Conservation (phyloP, 2,329 filamentous ascomycete genomes). For the Penicillium sp. region DNA sequence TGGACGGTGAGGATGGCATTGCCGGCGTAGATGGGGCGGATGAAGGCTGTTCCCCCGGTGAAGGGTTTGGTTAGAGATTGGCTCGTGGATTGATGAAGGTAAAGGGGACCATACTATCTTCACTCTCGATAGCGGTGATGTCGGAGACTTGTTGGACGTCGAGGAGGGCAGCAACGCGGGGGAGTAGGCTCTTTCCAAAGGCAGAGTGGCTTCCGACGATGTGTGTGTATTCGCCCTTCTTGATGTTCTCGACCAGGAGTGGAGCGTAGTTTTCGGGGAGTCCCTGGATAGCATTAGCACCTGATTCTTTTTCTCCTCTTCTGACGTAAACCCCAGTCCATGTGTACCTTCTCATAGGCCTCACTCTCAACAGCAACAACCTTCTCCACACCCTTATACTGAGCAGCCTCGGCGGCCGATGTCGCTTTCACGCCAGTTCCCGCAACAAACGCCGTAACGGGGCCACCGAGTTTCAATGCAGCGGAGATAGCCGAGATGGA, state of each 20-base stretch:
- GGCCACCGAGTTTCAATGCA: constrained; percentile 82
- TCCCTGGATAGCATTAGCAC: constrained; percentile 58
- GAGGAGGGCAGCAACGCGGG: constrained; percentile 86
- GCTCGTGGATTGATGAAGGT: not conserved
- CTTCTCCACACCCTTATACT: constrained; percentile 89
- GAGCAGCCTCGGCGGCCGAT: constrained; percentile 80
- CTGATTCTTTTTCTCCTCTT: not conserved
- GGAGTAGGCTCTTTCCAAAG: constrained; percentile 94
- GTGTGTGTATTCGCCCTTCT: constrained; percentile 92
- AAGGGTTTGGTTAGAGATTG: not conserved
- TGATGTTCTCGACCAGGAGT: constrained; percentile 92
- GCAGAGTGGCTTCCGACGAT: constrained; percentile 89
- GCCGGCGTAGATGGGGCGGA: constrained; percentile 95
- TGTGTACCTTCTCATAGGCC: constrained; percentile 83
- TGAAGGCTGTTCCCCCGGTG: constrained; percentile 65
- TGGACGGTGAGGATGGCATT: constrained; percentile 97
- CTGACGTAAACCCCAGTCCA: not conserved
- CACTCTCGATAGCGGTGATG: constrained; percentile 81
- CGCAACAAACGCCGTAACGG: constrained; percentile 85
- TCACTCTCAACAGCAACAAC: constrained; percentile 85
- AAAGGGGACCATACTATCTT: constrained; percentile 67
- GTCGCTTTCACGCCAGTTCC: constrained; percentile 74
- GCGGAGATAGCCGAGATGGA: constrained; percentile 87
- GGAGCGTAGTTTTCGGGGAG: constrained; percentile 95
- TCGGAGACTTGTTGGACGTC: constrained; percentile 95